Evolutionary conservation across 129 eudicot species (phyloP).

Genomic region (Apium graveolens): DNA sequence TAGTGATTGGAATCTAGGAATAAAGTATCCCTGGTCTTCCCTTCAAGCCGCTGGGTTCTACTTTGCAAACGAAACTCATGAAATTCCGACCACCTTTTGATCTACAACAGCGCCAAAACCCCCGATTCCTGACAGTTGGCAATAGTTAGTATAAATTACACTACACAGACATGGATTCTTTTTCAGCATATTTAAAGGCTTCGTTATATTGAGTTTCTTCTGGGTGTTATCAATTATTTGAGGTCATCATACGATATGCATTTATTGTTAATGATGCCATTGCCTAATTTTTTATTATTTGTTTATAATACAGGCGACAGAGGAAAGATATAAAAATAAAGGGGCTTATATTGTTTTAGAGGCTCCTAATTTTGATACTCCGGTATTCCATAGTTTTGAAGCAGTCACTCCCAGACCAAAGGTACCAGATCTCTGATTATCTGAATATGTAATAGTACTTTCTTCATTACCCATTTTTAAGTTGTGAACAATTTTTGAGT

Average conservation of each 20-base stretch:
- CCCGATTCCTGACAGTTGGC: neutral
- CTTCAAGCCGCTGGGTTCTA: neutral
- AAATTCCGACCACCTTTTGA: neutral
- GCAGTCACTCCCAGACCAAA: conserved; percentile 87
- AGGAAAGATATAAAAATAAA: conserved; percentile 63
- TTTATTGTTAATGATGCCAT: neutral
- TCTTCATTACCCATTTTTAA: neutral
- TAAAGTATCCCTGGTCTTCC: neutral
- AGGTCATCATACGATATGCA: neutral
- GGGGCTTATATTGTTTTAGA: conserved; percentile 83
- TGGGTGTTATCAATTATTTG: neutral
- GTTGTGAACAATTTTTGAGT: neutral
- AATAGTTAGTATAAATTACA: neutral
- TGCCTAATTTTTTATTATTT: conserved; percentile 5
- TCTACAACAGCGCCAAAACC: neutral
- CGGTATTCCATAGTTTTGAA: conserved; percentile 71
- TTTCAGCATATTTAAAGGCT: neutral
- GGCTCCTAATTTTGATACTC: conserved; percentile 72
- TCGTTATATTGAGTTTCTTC: neutral
- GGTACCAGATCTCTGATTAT: conserved; percentile 31
- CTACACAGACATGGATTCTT: neutral
- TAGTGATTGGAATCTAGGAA: neutral
- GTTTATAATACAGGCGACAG: conserved; percentile 59
- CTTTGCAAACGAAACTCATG: neutral
- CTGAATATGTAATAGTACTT: neutral